Percentiles rank a stretch among this genome's conserved stretches.
Evolutionary conservation across 192 early-diverging fungal genomes (phyloP).

Genomic region (Hyaloraphidium curvatum): DNA sequence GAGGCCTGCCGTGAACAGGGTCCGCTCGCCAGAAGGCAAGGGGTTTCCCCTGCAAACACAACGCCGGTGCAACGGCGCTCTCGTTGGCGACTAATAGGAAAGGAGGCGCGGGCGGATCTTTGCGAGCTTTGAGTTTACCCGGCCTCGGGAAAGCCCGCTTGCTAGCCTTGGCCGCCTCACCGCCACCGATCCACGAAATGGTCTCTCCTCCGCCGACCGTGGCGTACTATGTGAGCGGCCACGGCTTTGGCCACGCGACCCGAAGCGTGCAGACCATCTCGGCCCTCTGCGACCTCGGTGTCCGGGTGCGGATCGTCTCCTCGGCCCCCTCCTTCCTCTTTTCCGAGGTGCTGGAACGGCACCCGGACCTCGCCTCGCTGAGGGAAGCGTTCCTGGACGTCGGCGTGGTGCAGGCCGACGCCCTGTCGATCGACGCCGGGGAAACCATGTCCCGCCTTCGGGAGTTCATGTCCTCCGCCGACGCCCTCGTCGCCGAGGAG

Average conservation of each 20-base stretch:
- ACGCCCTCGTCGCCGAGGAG: conserved; percentile 20
- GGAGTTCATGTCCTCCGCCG: conserved; percentile 20
- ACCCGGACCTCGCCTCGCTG: not conserved
- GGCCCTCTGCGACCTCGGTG: not conserved
- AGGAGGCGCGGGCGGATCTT: no score
- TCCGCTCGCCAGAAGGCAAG: no score
- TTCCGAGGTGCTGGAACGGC: not conserved
- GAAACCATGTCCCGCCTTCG: conserved; percentile 28
- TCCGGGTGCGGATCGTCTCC: not conserved
- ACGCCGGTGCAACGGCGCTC: no score
- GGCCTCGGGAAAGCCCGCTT: no score
- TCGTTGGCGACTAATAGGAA: no score
- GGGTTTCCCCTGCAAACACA: no score
- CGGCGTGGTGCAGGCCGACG: conserved; percentile 37
- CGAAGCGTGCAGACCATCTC: not conserved
- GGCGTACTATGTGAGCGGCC: no score
- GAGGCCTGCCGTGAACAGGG: no score
- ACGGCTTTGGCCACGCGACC: not conserved
- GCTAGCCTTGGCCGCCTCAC: no score
- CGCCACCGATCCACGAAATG: no score
- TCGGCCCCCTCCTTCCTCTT: not conserved
- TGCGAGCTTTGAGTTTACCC: no score
- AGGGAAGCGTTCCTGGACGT: conserved; percentile 34
- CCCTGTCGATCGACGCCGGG: conserved; percentile 35
- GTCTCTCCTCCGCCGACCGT: no score